A percentile compares a stretch with the other conserved stretches of the same genome.
phyloP scores from a whole-genome alignment of 2,329 filamentous ascomycete species.

The Penicillium paneum region DNA sequence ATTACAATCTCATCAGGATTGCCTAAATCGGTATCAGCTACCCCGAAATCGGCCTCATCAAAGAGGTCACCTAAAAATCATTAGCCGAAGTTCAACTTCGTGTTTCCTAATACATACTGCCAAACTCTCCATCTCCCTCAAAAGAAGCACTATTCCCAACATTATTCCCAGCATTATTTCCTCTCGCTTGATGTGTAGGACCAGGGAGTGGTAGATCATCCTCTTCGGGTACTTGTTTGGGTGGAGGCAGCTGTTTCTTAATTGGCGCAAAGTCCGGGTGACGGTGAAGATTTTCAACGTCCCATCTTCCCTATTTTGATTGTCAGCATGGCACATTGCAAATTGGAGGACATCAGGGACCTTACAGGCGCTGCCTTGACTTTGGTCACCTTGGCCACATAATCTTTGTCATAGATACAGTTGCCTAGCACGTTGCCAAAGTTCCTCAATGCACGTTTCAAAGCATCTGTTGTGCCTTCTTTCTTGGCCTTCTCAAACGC shows the following conservation, averaged over 20 bases:
- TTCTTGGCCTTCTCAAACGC: constrained; percentile 99
- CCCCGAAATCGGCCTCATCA: constrained; percentile 73
- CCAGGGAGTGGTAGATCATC: constrained; percentile 47
- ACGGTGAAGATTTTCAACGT: constrained; percentile 74
- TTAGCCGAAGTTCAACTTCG: constrained; percentile 15
- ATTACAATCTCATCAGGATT: constrained; percentile 75
- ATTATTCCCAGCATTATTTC: constrained; percentile 29
- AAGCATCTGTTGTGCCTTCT: constrained; percentile 88
- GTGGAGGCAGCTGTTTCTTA: constrained; percentile 53
- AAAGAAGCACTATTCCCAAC: constrained; percentile 29
- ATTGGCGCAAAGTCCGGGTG: constrained; percentile 66
- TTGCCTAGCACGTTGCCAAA: constrained; percentile 98
- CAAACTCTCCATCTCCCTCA: constrained; percentile 44
- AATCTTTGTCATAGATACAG: constrained; percentile 96
- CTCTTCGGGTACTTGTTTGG: constrained; percentile 45
- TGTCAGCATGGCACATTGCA: constrained; percentile 13
- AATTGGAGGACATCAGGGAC: neutral
- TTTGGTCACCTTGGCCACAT: constrained; percentile 83
- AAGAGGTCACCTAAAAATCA: constrained; percentile 55
- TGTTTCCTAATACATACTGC: constrained; percentile 31
- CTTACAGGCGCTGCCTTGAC: constrained; percentile 69
- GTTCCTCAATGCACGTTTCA: constrained; percentile 84
- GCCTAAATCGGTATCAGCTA: constrained; percentile 56
- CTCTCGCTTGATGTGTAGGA: constrained; percentile 24
- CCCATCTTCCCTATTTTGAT: constrained; percentile 60